Evolutionary conservation across 2,329 filamentous ascomycete species (phyloP).

Genomic region (Alternaria gaisen): DNA sequence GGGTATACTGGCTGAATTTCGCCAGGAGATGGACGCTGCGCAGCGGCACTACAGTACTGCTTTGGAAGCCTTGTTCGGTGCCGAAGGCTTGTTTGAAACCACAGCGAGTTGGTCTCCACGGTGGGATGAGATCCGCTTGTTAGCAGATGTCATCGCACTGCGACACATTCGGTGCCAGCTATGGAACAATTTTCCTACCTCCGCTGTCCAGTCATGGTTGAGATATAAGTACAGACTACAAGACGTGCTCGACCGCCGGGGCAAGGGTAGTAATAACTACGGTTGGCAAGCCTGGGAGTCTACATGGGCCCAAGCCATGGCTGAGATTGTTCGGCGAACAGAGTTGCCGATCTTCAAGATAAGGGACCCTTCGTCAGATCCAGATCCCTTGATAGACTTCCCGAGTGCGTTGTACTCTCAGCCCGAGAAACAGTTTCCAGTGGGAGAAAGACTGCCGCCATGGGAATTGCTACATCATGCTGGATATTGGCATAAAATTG

Average conservation of each 20-base stretch:
- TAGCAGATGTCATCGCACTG: constrained; percentile 83
- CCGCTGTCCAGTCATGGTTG: constrained; percentile 82
- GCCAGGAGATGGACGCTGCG: constrained; percentile 90
- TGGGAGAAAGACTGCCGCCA: constrained; percentile 61
- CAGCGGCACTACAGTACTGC: constrained; percentile 86
- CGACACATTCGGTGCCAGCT: constrained; percentile 83
- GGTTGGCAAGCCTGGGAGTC: constrained; percentile 95
- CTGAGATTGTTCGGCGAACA: constrained; percentile 64
- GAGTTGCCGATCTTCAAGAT: constrained; percentile 58
- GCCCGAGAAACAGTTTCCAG: constrained; percentile 61
- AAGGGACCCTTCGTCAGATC: constrained; percentile 25
- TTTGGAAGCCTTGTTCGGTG: constrained; percentile 81
- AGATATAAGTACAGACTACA: constrained; percentile 76
- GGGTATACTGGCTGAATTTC: constrained; percentile 88
- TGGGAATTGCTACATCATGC: constrained; percentile 69
- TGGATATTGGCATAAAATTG: constrained; percentile 68
- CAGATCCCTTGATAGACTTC: constrained; percentile 38
- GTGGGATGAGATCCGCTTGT: constrained; percentile 90
- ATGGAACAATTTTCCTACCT: constrained; percentile 79
- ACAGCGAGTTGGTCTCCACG: constrained; percentile 89
- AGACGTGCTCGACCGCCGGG: constrained; percentile 81
- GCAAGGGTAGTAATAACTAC: constrained; percentile 87
- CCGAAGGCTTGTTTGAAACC: constrained; percentile 81
- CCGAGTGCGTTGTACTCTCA: constrained; percentile 55
- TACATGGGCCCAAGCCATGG: constrained; percentile 71